Percentiles rank a stretch among this genome's conserved stretches.
These are phyloP conservation scores for Musa troglodytarum DNA, from an alignment of 176 grass and related monocot species.

Conservation along the genomic window DNA sequence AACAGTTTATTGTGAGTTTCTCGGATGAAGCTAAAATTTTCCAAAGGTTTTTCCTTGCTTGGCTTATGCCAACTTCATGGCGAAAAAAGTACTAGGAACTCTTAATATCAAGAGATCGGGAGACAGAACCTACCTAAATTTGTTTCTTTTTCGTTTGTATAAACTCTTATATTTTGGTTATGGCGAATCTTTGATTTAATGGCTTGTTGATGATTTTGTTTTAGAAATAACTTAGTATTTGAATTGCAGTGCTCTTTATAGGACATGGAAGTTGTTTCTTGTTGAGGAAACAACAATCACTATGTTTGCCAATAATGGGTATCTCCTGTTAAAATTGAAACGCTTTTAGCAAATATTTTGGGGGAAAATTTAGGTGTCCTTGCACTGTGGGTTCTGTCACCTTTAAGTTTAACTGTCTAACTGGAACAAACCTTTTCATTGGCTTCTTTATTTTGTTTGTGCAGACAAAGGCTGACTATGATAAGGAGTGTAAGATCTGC, in stretches of 20 bases:
- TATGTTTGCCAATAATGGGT: too few relatives aligned
- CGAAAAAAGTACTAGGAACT: background rate
- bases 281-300: too few relatives aligned
- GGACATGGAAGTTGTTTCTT: too few relatives aligned
- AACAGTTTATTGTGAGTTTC: background rate
- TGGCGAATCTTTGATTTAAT: too few relatives aligned
- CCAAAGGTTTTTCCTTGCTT: background rate
- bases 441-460: conserved; percentile 23
- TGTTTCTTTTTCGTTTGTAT: background rate
- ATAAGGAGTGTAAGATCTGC: conserved; percentile 98
- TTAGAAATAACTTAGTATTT: too few relatives aligned
- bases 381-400: too few relatives aligned
- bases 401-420: background rate
- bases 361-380: too few relatives aligned
- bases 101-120: background rate
- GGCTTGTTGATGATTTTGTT: too few relatives aligned
- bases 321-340: too few relatives aligned
- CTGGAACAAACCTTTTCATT: background rate
- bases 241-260: too few relatives aligned
- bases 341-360: too few relatives aligned
- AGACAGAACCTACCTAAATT: background rate
- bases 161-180: too few relatives aligned
- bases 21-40: background rate
- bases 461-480: conserved; percentile 76
- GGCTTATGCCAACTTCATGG: background rate